Conservation (phyloP, 2,329 filamentous ascomycete species). For the Claviceps lovelessii region DNA sequence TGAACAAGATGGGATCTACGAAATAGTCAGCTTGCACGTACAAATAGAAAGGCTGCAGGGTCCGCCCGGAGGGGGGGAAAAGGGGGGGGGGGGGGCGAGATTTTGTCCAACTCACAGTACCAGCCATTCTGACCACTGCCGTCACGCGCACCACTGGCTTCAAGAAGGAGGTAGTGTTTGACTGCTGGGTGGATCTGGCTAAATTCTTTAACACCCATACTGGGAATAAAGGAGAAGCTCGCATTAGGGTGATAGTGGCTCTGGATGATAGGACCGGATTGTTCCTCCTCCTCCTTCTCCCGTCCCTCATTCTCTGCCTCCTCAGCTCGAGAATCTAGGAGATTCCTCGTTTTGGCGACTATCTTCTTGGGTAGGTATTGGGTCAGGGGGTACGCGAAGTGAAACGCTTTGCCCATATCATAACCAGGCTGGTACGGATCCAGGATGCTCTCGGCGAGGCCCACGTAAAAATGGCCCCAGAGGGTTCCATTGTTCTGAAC, state of each 20-base stretch:
- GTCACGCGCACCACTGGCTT: slow-evolving; percentile 69
- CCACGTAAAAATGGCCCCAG: slow-evolving; percentile 88
- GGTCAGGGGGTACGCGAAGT: slow-evolving; percentile 74
- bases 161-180: slow-evolving; percentile 64
- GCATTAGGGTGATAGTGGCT: slow-evolving; percentile 95
- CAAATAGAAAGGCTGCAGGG: background rate
- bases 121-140: slow-evolving; percentile 74
- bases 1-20: slow-evolving; percentile 61
- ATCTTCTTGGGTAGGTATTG: slow-evolving; percentile 90
- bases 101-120: slow-evolving; percentile 47
- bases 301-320: slow-evolving; percentile 32
- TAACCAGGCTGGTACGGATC: slow-evolving; percentile 63
- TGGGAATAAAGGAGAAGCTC: slow-evolving; percentile 73
- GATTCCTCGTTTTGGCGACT: slow-evolving; percentile 69
- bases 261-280: slow-evolving; percentile 53
- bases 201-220: slow-evolving; percentile 56
- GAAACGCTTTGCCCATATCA: slow-evolving; percentile 61
- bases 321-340: slow-evolving; percentile 44
- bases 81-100: too few relatives aligned
- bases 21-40: slow-evolving; percentile 8
- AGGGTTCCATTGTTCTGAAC: slow-evolving; percentile 89
- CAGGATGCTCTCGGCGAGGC: slow-evolving; percentile 56
- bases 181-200: slow-evolving; percentile 56
- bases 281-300: slow-evolving; percentile 33
- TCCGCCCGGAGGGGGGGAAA: too few relatives aligned